These are phyloP conservation scores for Takashimella tepidaria DNA, from an alignment of 1,284 basidiomycete genomes.

Conservation along the genomic window DNA sequence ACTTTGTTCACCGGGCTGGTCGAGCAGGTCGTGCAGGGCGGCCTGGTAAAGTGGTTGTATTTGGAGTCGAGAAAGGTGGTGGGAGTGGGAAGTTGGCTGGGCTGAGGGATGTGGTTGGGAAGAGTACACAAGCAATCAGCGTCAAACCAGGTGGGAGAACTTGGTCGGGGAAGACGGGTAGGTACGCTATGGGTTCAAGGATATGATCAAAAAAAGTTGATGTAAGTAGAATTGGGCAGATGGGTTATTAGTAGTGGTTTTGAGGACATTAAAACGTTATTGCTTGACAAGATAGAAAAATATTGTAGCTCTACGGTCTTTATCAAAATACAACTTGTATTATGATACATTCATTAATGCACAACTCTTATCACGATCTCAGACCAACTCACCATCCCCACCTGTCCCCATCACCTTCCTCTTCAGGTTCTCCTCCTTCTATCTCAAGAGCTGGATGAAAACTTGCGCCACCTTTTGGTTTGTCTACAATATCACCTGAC, in stretches of 20 bases:
- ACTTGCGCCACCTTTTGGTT: background rate
- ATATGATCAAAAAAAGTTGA: too few species aligned
- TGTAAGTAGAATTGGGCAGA: too few species aligned
- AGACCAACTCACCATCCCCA: background rate
- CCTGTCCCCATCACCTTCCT: background rate
- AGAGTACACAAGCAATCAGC: conserved; percentile 5
- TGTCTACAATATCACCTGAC: too few species aligned
- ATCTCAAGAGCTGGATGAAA: background rate
- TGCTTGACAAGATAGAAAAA: background rate
- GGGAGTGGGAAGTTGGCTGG: conserved; percentile 20
- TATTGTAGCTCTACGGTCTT: background rate
- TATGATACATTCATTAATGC: too few species aligned
- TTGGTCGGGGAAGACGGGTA: background rate
- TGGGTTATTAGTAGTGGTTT: too few species aligned
- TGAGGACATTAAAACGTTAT: background rate
- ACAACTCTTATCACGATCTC: background rate
- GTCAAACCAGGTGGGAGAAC: conserved; percentile 15
- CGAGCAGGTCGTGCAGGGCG: conserved; percentile 60
- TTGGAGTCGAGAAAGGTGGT: conserved; percentile 34
- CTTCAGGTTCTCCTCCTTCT: background rate
- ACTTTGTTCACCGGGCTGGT: conserved; percentile 84
- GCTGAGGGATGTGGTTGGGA: conserved; percentile 21
- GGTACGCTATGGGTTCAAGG: too few species aligned
- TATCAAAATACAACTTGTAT: background rate
- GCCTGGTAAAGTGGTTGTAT: conserved; percentile 56